Evolutionary conservation across 768 basidiomycete species (phyloP), one percentile per base, ranked within the genome.

Genomic region (Lanmaoa pseudosensibilis): DNA sequence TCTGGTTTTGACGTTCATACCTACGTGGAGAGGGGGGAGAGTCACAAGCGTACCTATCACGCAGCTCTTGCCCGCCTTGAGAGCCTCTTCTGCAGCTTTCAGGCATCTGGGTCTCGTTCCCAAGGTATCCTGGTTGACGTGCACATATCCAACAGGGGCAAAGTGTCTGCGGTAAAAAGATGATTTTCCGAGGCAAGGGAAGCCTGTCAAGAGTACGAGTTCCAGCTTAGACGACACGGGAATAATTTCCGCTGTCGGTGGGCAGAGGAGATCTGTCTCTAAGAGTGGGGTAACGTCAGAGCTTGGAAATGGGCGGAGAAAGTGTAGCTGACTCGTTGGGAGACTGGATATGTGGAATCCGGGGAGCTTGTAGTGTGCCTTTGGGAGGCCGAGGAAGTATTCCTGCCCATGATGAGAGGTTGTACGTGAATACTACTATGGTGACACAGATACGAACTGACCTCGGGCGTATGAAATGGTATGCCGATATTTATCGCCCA

Each of bases 61-160:
- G 63, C 88, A 88, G 52, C 86, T 86, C 66, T 81, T 77, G 2
- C 83, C 83, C 1, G 73, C 75, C 25, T 69, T 65, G 33, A 94
- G 64, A 0, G 80, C 78, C 23, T 80, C 79, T 48, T 82, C 77
- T 1, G 85, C 83, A 2, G 79, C 81, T 62, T 79, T 84, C 47
- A 94, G 59, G 63, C 95, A 97, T 63, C 85, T 91, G 11, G 82
- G 74, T 43, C 90, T 80, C n/a, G 84, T 85, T 49, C 83, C 82
- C 15, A 98, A 72, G 3, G 75, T 84, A 67, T 96, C 93, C 72
- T 96, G 94, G 66, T 96, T 96, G 58, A 98, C 79, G 60, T 95
- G 92, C 2, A 79, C 71, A 70, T 98, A 97, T 15, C 81, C 86
- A 5, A 71, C 74, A 0, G 84, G 76, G 18, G 76, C 70, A 71